Percentiles rank a stretch among this genome's conserved stretches.
phyloP scores from a whole-genome alignment of 2,329 filamentous ascomycete genomes.

The Trichoderma afroharzianum region DNA sequence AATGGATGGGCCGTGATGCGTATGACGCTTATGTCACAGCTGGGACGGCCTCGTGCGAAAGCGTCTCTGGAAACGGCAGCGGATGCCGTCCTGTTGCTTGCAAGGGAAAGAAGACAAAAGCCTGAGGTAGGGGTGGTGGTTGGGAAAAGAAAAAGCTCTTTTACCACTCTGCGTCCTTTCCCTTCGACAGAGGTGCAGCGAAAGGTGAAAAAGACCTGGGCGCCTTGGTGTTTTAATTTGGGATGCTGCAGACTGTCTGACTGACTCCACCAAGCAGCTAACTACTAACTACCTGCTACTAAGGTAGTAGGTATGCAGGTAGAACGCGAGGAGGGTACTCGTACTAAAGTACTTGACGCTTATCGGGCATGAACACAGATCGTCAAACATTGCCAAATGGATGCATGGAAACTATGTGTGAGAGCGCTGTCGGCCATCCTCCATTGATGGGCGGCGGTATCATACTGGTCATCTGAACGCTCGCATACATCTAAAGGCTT shows the following conservation, averaged over 20 bases:
- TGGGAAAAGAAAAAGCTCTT: background rate
- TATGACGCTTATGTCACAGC: background rate
- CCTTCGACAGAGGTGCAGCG: background rate
- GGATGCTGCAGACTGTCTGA: background rate
- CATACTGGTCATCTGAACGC: background rate
- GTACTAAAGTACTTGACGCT: background rate
- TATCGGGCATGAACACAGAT: background rate
- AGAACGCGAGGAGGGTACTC: background rate
- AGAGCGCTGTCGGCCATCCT: background rate
- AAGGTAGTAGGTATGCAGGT: background rate
- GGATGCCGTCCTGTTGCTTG: background rate
- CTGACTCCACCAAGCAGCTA: background rate
- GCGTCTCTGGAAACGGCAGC: background rate
- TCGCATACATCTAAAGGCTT: background rate
- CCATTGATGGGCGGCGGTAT: background rate
- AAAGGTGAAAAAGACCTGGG: background rate
- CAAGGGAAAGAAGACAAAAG: background rate
- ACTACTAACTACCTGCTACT: background rate
- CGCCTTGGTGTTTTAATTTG: background rate
- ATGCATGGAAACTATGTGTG: background rate
- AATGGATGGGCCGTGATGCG: background rate
- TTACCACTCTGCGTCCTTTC: background rate
- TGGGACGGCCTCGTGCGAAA: background rate
- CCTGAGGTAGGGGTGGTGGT: background rate
- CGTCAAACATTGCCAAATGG: background rate